Base-by-base conservation (phyloP, 129 eudicot species). In the Solidago caesia region DNA sequence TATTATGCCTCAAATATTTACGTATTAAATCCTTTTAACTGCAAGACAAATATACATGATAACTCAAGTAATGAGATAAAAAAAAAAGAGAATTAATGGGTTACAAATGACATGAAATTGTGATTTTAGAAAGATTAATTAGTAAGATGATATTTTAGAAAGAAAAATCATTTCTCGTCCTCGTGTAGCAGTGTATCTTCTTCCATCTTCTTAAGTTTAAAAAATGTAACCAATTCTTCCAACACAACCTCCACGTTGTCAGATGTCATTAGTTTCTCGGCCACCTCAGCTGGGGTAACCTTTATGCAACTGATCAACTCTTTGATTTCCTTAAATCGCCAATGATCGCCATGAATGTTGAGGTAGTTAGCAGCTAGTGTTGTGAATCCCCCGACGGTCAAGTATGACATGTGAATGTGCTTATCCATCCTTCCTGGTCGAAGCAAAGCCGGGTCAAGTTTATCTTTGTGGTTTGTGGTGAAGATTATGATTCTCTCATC, bases 341-440 rank as follows among this genome's bases (percentile, higher is more conserved):
- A 51, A 75, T 80, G 84, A 11, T 79, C 75, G 21, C 68, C 67
- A 0, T 68, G 44, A 52, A 87, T 72, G 10, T 59, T 76, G 6
- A 90, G 87, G 62, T 90, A 90, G 68, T 88, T 90, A 1, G 82
- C 71, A 0, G 90, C 92, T 15, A 87, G 53, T 41, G 78, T 79
- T 39, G 59, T 83, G 73, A 90, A 87, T 13, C 90, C 90, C 0
- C 72, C 82, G 9, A 76, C 49, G 4, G 87, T 90, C 68, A 81
- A 70, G 52, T 87, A 87, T 6, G 96, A 90, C 96, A 90, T 90
- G 81, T 87, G 87, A 46, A 90, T 77, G 82, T 87, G 96, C 78
- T 85, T 46, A 74, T 90, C 96, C 96, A 90, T 90, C 8, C 96
- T 82, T 0, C 96, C 92, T 0, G 92, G 96, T 13, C 96, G 83